Base-by-base conservation (phyloP, 257 asterid species). In the Primulina eburnea region DNA sequence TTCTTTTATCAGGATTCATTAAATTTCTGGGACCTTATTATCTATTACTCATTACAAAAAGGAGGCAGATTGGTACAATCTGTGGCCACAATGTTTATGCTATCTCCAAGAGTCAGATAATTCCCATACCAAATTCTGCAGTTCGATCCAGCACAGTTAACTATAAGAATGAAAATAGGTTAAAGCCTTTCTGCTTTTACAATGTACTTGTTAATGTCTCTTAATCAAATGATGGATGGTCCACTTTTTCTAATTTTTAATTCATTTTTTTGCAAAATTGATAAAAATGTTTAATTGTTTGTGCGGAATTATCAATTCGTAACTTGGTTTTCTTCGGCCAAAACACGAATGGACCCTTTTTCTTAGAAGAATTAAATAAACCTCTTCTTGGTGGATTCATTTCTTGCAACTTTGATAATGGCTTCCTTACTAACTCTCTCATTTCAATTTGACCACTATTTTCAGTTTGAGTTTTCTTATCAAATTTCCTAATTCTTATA, bases 11-110 rank as follows among this genome's bases (percentile, higher is more conserved):
- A 93, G 99, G 99, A 58, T 93, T 93, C 75, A 80, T 90, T 71
- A 93, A 86, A 80, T 93, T 93, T 76, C 80, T 85, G 64, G 99
- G 99, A 64, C 99, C 99, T 34, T 93, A 89, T 74, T 90, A 93
- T 80, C 86, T 93, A 95, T 71, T 93, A 76, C 92, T 93, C 58
- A 90, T 93, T 73, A 90, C 97, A 34, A 89, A 86, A 81, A 90
- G 97, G 87, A 86, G 89, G 81, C 91, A 73, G 81, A 89, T 93
- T 73, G 99, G 99, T 79, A 82, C 79, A 73, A 84, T 93, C 28
- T 90, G 93, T 77, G 99, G 99, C 71, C 99, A 93, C 70, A 72
- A 73, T 68, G 82, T 93, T 29, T 93, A 93, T 81, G 90, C 92
- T 34, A 78, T 93, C 71, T 76, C 95, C 70, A 86, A 90, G 82